Percentiles rank a stretch among this genome's conserved stretches.
Evolutionary conservation across 139 green algal genomes (phyloP).

Genomic region (Closterium sp.): DNA sequence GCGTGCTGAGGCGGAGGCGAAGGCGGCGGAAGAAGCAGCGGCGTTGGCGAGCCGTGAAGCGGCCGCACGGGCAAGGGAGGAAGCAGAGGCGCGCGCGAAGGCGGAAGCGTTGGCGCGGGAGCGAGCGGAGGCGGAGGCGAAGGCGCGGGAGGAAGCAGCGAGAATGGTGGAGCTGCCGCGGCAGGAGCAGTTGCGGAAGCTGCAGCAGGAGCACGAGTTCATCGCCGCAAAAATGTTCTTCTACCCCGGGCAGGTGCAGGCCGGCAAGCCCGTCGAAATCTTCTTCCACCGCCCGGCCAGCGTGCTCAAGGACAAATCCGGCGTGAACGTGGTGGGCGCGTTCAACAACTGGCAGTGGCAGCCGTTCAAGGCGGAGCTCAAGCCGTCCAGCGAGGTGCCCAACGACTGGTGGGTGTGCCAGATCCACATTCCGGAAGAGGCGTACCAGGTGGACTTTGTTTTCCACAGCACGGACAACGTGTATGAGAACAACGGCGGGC

Average conservation of each 20-base stretch:
- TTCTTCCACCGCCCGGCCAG: slow-evolving; percentile 25
- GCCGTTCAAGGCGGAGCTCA: slow-evolving; percentile 19
- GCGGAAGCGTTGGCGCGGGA: background rate
- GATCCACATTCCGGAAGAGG: slow-evolving; percentile 17
- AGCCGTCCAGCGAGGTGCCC: slow-evolving; percentile 22
- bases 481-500: slow-evolving; percentile 43
- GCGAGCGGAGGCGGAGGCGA: background rate
- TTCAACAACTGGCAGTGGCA: slow-evolving; percentile 48
- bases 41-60: background rate
- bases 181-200: slow-evolving; percentile 18
- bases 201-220: slow-evolving; percentile 36
- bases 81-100: background rate
- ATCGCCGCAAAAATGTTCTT: slow-evolving; percentile 38
- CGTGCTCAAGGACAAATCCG: background rate
- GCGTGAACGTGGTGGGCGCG: slow-evolving; percentile 25
- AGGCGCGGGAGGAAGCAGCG: background rate
- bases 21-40: background rate
- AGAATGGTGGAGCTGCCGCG: background rate
- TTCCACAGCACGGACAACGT: slow-evolving; percentile 37
- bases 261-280: slow-evolving; percentile 28
- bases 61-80: background rate
- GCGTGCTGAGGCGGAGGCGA: background rate
- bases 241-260: slow-evolving; percentile 21
- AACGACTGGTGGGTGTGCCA: slow-evolving; percentile 36
- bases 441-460: slow-evolving; percentile 48